Evolutionary conservation across 129 eudicot species (phyloP).

Genomic region (Helichrysum umbraculigerum): DNA sequence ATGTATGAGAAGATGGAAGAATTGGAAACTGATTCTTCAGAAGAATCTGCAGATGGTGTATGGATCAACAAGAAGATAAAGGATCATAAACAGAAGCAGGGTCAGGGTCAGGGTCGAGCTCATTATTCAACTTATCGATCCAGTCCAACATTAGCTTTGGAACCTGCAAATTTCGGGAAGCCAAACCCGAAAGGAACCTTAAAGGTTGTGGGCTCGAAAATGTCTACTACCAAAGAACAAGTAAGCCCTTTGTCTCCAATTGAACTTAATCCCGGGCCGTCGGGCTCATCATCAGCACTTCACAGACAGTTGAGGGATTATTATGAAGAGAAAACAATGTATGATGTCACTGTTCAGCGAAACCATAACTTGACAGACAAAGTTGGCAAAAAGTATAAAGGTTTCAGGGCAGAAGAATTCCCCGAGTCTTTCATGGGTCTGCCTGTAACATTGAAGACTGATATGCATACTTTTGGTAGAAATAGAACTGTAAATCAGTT

Average conservation of each 20-base stretch:
- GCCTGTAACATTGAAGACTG: conserved; percentile 42
- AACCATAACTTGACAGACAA: conserved; percentile 43
- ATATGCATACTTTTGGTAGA: conserved; percentile 48
- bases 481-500: conserved; percentile 64
- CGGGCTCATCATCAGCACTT: conserved; percentile 35
- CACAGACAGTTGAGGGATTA: conserved; percentile 44
- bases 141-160: conserved; percentile 47
- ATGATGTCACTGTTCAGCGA: conserved; percentile 60
- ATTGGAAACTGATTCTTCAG: conserved; percentile 70
- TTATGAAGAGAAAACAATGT: conserved; percentile 50
- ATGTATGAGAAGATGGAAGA: conserved; percentile 83
- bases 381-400: conserved; percentile 47
- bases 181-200: conserved; percentile 58
- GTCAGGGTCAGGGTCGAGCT: conserved; percentile 22
- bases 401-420: conserved; percentile 45
- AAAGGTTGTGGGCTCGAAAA: conserved; percentile 55
- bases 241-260: conserved; percentile 34
- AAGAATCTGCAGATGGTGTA: conserved; percentile 63
- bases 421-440: conserved; percentile 44
- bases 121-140: conserved; percentile 38
- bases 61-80: conserved; percentile 61
- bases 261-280: conserved; percentile 45
- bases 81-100: conserved; percentile 51
- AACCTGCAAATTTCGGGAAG: conserved; percentile 46
- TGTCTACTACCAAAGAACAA: conserved; percentile 38